A percentile compares a stretch with the other conserved stretches of the same genome.
Conservation (phyloP, 1,139 yeast genomes). For the Yamadazyma taylorii region DNA sequence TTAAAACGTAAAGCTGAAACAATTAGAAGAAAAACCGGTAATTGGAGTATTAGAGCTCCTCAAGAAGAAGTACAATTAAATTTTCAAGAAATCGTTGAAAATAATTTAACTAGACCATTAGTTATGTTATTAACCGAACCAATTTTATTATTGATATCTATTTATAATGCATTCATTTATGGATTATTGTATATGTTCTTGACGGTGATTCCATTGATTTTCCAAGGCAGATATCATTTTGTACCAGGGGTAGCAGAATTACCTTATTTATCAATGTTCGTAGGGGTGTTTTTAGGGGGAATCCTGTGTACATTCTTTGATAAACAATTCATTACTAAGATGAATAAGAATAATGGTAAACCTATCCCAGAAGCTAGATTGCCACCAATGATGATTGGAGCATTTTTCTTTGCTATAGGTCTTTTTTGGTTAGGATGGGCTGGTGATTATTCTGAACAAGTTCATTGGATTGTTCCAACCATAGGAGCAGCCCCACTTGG, state of each 20-base stretch:
- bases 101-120: constrained; percentile 68
- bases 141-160: constrained; percentile 59
- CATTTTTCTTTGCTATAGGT: constrained; percentile 68
- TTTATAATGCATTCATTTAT: constrained; percentile 79
- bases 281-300: constrained; percentile 66
- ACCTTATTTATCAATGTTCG: constrained; percentile 58
- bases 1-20: constrained; percentile 58
- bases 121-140: constrained; percentile 70
- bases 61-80: constrained; percentile 68
- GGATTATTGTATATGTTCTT: constrained; percentile 75
- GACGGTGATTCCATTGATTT: constrained; percentile 76
- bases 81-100: constrained; percentile 61
- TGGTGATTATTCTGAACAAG: constrained; percentile 61
- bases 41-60: constrained; percentile 82
- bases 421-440: constrained; percentile 84
- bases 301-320: constrained; percentile 27
- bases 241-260: constrained; percentile 52
- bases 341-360: constrained; percentile 48
- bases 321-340: constrained; percentile 19
- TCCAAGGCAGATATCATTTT: constrained; percentile 57
- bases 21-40: constrained; percentile 52
- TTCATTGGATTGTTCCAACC: constrained; percentile 83
- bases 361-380: constrained; percentile 78
- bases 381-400: constrained; percentile 69
- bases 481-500: constrained; percentile 71